Evolutionary conservation across 2,329 filamentous ascomycete genomes (phyloP).

Genomic region (Dactylonectria estremocensis): DNA sequence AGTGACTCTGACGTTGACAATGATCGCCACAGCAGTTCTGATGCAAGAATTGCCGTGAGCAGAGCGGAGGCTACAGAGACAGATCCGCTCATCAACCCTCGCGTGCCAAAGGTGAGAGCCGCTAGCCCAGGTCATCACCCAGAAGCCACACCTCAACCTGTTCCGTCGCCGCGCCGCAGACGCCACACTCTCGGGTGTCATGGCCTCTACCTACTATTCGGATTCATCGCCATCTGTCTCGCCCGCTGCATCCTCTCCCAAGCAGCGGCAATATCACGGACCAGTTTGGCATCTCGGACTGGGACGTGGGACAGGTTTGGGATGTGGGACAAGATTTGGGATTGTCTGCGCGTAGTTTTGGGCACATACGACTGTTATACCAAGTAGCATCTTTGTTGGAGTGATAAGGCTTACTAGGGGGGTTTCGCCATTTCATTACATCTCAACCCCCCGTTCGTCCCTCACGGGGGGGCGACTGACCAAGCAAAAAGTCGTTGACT

Average conservation of each 20-base stretch:
- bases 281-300: neutral
- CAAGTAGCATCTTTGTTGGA: too few relatives aligned
- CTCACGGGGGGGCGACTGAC: too few relatives aligned
- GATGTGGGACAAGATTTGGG: too few relatives aligned
- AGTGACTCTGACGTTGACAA: too few relatives aligned
- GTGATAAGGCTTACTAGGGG: too few relatives aligned
- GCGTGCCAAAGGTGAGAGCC: conserved; percentile 5
- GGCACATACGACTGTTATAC: too few relatives aligned
- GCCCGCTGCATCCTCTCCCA: conserved; percentile 66
- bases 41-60: conserved; percentile 5
- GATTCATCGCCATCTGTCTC: conserved; percentile 62
- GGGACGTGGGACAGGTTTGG: too few relatives aligned
- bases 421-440: too few relatives aligned
- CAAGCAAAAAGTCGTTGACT: too few relatives aligned
- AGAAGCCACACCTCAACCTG: conserved; percentile 7
- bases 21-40: too few relatives aligned
- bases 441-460: too few relatives aligned
- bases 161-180: neutral
- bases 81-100: neutral
- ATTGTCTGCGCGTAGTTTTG: too few relatives aligned
- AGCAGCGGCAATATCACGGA: conserved; percentile 60
- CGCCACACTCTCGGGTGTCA: conserved; percentile 32
- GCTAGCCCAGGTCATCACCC: conserved; percentile 1
- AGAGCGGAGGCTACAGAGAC: neutral
- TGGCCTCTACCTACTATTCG: conserved; percentile 57